Conservation (phyloP, 164 flowering plant species). For the Dillenia suffruticosa region DNA sequence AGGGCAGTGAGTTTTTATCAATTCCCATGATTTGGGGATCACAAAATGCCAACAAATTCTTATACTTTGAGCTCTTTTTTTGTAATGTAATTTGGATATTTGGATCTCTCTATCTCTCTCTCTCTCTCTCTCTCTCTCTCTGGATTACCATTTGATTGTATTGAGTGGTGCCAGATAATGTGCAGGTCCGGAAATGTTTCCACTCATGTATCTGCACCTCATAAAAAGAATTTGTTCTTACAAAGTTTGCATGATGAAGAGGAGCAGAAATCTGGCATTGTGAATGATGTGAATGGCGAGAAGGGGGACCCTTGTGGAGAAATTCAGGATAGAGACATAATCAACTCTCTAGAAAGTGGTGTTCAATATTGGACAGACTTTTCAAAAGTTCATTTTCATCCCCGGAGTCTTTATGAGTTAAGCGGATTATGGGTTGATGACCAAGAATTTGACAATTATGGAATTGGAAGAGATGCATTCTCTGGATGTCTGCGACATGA, state of each 20-base stretch:
- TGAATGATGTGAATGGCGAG: slow-evolving; percentile 12
- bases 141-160: too few species aligned
- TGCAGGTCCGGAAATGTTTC: slow-evolving; percentile 73
- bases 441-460: slow-evolving; percentile 66
- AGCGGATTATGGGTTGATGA: slow-evolving; percentile 58
- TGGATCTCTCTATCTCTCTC: too few species aligned
- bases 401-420: slow-evolving; percentile 73
- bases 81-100: too few species aligned
- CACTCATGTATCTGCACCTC: slow-evolving; percentile 56
- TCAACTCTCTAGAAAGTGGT: slow-evolving; percentile 54
- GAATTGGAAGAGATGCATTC: slow-evolving; percentile 68
- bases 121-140: too few species aligned
- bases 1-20: too few species aligned
- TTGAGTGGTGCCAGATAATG: slow-evolving; percentile 4
- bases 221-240: slow-evolving; percentile 71
- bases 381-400: slow-evolving; percentile 95
- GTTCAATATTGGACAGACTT: slow-evolving; percentile 90
- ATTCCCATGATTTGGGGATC: too few species aligned
- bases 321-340: slow-evolving; percentile 56
- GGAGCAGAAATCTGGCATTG: slow-evolving; percentile 14
- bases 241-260: slow-evolving; percentile 74
- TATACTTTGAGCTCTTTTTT: too few species aligned
- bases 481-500: slow-evolving; percentile 54
- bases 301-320: slow-evolving; percentile 17
- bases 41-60: too few species aligned